Base-by-base conservation (phyloP, 2,329 filamentous ascomycete species). In the Aspergillus phoenicis region DNA sequence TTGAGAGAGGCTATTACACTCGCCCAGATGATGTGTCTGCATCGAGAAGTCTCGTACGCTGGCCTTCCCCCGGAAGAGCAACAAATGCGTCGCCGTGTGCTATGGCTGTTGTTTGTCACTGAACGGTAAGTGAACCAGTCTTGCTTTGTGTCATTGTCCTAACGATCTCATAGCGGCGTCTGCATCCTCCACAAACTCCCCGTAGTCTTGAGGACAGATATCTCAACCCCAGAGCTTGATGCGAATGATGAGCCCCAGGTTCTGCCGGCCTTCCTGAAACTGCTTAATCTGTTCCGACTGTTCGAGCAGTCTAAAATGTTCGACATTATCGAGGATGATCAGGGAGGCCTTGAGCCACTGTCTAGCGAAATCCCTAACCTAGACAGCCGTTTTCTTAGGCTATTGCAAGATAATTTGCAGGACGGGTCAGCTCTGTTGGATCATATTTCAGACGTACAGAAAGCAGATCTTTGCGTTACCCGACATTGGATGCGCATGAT, bases 401-500 rank as follows among this genome's bases (percentile, higher is more conserved):
- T 64, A 28, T 73, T 84, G 0, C 80, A 83, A 51, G 70, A 72
- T 39, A 79, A 77, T 20, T 72, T 83, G 0, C 77, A 79, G 3
- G 78, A 82, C 41, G 75, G 73, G 0, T 70, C 77, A 0, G 66
- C 73, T 1, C 75, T 80, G 4, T 73, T 76, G 3, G 76, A 77
- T 48, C 72, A 72, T 0, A 75, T 76, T n/a, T 82, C 78, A n/a
- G 80, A 83, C 26, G 77, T 83, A 0, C 81, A 83, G 58, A 77
- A 77, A 7, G 81, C 80, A 3, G 81, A 83, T 52, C 75, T 83
- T n/a, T 79, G 76, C 59, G 80, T 83, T 3, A 83, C 81, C 0
- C 71, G 79, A 1, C 80, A 82, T 49, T 83, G 81, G 81, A 83
- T 83, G 81, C 77, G 80, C 7, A 78, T 81, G 45, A 75, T 83